Percentiles rank a stretch among this genome's conserved stretches.
Evolutionary conservation across 2,329 filamentous ascomycete genomes (phyloP).

Genomic region (Aspergillus novoparasiticus): DNA sequence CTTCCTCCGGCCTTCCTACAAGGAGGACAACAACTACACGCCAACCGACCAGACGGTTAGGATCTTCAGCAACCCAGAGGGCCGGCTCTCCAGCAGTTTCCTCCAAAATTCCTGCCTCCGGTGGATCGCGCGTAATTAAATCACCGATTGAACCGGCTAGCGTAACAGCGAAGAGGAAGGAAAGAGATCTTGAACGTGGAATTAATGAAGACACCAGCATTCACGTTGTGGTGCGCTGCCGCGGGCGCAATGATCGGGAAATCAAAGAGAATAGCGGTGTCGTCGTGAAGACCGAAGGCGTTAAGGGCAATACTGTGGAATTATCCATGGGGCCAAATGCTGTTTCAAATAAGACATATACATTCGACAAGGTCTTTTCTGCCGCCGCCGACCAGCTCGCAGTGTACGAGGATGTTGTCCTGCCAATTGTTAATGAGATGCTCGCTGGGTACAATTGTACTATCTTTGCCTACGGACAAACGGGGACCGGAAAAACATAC

Average conservation of each 20-base stretch:
- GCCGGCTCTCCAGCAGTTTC: slow-evolving; percentile 72
- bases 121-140: slow-evolving; percentile 39
- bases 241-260: slow-evolving; percentile 89
- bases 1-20: slow-evolving; percentile 50
- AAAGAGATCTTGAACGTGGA: slow-evolving; percentile 76
- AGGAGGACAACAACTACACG: slow-evolving; percentile 51
- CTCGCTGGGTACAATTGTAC: slow-evolving; percentile 95
- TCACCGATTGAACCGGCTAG: slow-evolving; percentile 52
- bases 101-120: slow-evolving; percentile 57
- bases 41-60: slow-evolving; percentile 55
- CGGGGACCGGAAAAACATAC: slow-evolving; percentile 97
- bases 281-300: slow-evolving; percentile 84
- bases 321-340: slow-evolving; percentile 91
- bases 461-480: slow-evolving; percentile 98
- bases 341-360: slow-evolving; percentile 92
- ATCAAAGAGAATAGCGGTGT: slow-evolving; percentile 93
- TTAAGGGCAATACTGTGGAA: slow-evolving; percentile 80
- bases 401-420: slow-evolving; percentile 93
- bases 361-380: slow-evolving; percentile 96
- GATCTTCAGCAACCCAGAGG: slow-evolving; percentile 55
- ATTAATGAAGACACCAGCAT: slow-evolving; percentile 87
- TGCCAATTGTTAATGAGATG: slow-evolving; percentile 94
- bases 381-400: slow-evolving; percentile 90
- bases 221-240: slow-evolving; percentile 92
- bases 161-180: slow-evolving; percentile 76